Evolutionary conservation across 108 stramenopile genomes (phyloP), one percentile per base, ranked within the genome.

Genomic region (Nannochloropsis oceanica): DNA sequence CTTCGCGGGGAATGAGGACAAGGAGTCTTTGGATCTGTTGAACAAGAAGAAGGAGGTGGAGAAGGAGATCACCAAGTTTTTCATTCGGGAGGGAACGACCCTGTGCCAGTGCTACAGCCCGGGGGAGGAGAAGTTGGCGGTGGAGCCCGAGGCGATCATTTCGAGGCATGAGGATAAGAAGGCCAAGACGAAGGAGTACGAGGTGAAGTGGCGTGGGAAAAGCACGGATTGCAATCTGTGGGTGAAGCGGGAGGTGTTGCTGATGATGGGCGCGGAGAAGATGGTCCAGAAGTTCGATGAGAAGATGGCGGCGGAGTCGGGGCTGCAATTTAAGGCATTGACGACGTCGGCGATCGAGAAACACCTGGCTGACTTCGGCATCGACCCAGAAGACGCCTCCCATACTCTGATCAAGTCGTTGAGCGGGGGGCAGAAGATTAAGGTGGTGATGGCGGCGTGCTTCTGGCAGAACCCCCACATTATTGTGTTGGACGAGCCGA

Each of bases 381-480:
- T 99, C 34, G 94, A 93, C n/a, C 94, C 96, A 80, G 96, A 99
- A 88, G 97, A 96, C 88, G 98, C 96, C 81, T 96, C 96, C 13
- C 97, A 97, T 91, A 96, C 96, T 80, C 96, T 96, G 91, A 96
- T 99, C 87, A 94, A 95, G 26, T 96, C 96, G 42, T 85, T 99
- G 50, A 94, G 93, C 14, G 98, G 98, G 26, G 98, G 98, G 25
- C 98, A 99, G 85, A 99, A 99, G 92, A 96, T 99, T 26, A 99
- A 99, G 92, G 92, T 99, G 79, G 98, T 99, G 12, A 86, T 99
- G 87, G 98, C 96, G 12, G 96, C 98, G n/a, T 96, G 96, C 42
- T 96, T 97, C 92, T 99, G 98, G 98, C 97, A 96, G 85, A 92
- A 93, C 81, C 98, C 98, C 14, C 98, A 99, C 91, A 89, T 99